phyloP scores from a whole-genome alignment of 139 green algal genomes.

The Eudorina sp. region DNA sequence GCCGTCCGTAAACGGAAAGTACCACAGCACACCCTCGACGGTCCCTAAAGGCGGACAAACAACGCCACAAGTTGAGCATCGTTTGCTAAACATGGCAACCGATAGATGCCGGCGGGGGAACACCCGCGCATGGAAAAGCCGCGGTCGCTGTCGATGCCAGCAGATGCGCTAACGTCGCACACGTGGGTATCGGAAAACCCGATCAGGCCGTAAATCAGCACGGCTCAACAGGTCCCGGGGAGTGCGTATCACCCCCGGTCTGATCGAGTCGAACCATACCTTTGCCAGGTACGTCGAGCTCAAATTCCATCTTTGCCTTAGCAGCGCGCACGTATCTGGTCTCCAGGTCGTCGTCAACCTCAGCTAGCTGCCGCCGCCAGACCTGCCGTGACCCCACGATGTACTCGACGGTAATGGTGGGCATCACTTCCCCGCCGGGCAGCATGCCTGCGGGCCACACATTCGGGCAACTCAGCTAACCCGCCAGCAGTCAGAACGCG shows the following conservation, averaged over 20 bases:
- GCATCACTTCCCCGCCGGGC: slow-evolving; percentile 74
- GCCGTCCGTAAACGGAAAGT: slow-evolving; percentile 82
- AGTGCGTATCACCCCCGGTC: too few relatives aligned
- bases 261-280: too few relatives aligned
- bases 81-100: too few relatives aligned
- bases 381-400: slow-evolving; percentile 9
- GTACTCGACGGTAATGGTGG: slow-evolving; percentile 73
- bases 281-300: slow-evolving; percentile 75
- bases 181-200: too few relatives aligned
- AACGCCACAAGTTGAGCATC: neutral
- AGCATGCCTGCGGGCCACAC: slow-evolving; percentile 28
- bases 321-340: slow-evolving; percentile 72
- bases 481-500: too few relatives aligned
- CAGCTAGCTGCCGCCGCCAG: slow-evolving; percentile 61
- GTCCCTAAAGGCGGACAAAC: slow-evolving; percentile 53
- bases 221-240: too few relatives aligned
- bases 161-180: too few relatives aligned
- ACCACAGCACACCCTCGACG: slow-evolving; percentile 82
- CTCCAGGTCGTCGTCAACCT: slow-evolving; percentile 87
- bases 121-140: too few relatives aligned
- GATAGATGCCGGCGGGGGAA: too few relatives aligned
- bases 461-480: too few relatives aligned
- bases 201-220: too few relatives aligned
- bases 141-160: too few relatives aligned
- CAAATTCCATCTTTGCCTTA: slow-evolving; percentile 72